Conservation (phyloP, 2,329 filamentous ascomycete species). For the Aspergillus clavatus region DNA sequence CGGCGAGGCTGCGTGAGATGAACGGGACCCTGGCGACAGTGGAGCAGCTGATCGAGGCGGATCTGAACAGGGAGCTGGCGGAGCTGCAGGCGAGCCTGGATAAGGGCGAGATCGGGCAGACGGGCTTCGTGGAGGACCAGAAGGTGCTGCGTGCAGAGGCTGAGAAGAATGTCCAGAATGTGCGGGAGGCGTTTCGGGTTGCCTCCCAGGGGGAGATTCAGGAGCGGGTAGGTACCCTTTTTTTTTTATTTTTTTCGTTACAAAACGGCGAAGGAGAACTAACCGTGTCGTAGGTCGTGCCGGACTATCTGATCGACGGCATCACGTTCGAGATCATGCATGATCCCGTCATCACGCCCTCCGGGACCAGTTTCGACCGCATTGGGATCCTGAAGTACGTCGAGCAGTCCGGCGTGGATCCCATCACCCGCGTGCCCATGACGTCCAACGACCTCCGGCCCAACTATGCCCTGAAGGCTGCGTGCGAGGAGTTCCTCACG, state of each 20-base stretch:
- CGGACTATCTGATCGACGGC: constrained; percentile 46
- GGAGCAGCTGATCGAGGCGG: constrained; percentile 38
- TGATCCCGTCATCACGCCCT: constrained; percentile 56
- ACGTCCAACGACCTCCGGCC: constrained; percentile 65
- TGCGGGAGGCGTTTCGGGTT: constrained; percentile 42
- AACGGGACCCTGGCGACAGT: constrained; percentile 38
- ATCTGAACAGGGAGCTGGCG: constrained; percentile 34
- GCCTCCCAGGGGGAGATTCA: constrained; percentile 39
- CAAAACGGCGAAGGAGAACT: constrained; percentile 4
- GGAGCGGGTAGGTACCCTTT: constrained; percentile 36
- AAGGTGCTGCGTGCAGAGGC: constrained; percentile 51
- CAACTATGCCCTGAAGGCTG: constrained; percentile 75
- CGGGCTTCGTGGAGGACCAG: constrained; percentile 65
- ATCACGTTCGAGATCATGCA: constrained; percentile 51
- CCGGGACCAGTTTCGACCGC: constrained; percentile 85
- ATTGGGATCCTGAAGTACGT: constrained; percentile 82
- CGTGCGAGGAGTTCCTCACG: constrained; percentile 78
- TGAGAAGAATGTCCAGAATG: constrained; percentile 44
- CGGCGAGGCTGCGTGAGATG: constrained; percentile 42
- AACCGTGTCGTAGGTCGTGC: constrained; percentile 36
- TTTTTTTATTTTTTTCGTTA: background rate
- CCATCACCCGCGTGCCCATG: constrained; percentile 74
- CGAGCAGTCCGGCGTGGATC: constrained; percentile 68
- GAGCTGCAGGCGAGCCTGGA: constrained; percentile 34
- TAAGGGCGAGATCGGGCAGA: constrained; percentile 46